Conservation (phyloP, 257 asterid species). For the Nicotiana benthamiana region DNA sequence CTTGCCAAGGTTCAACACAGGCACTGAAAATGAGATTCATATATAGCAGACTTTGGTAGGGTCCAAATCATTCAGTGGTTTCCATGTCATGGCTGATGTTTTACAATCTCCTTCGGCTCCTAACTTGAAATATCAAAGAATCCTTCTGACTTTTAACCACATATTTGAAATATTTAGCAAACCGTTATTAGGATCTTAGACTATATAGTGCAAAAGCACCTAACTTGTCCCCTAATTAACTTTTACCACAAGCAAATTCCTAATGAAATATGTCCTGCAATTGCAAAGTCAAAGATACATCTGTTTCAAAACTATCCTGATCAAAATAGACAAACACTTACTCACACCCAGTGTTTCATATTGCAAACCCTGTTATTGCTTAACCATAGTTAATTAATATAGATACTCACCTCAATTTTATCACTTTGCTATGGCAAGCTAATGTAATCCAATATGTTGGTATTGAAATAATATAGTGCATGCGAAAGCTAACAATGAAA, state of each 20-base stretch:
- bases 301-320: background rate
- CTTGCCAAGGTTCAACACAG: background rate
- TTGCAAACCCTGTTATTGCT: background rate
- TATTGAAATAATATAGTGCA: too few species aligned
- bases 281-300: background rate
- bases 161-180: background rate
- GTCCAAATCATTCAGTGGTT: background rate
- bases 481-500: too few species aligned
- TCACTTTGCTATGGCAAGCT: too few species aligned
- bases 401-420: too few species aligned
- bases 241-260: background rate
- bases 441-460: too few species aligned
- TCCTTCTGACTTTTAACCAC: background rate
- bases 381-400: background rate
- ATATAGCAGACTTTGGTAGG: background rate
- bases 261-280: slow-evolving; percentile 4
- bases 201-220: slow-evolving; percentile 28
- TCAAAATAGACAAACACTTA: background rate
- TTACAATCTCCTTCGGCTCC: background rate
- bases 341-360: too few species aligned
- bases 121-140: background rate
- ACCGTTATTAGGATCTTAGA: background rate
- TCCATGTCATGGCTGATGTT: background rate
- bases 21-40: background rate
- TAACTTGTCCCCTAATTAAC: slow-evolving; percentile 9